Evolutionary conservation across 169 alveolate species (phyloP), one percentile per base, ranked within the genome.

Genomic region (Eimeria maxima): DNA sequence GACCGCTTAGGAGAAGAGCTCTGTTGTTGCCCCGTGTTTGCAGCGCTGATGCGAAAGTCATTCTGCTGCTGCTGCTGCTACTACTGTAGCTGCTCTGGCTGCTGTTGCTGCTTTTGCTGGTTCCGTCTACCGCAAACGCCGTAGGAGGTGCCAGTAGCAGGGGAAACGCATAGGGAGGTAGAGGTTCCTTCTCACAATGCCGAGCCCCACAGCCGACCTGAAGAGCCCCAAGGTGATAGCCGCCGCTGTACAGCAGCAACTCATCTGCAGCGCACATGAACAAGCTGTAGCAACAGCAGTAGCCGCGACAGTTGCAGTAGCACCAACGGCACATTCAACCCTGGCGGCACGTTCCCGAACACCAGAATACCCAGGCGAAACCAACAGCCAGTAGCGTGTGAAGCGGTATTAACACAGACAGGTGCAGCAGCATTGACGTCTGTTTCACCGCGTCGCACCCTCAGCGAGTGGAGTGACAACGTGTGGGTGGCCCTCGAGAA

Each of bases 81-180:
- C 60, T 73, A 67, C 42, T 89, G 80, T 69, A 29, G 50, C 27
- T 29, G 94, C 45, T 50, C 18, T 27, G 38, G 95, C 95, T 67
- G 83, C 76, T 73, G 71, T 65, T 90, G 90, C 83, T 27, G 80
- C 57, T 44, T n/a, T n/a, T n/a, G 63, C 53, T 45, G 63, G 13
- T 33, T 24, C 50, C 33, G 74, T 42, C 95, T 13, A 57, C 33
- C 18, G 60, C 86, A 24, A 93, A 81, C 24, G 96, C 96, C 7
- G 96, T 93, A 73, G 92, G 73, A 44, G 96, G 96, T 2, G 96
- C 96, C 53, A 87, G 93, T 4, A 93, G 93, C 73, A 93, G 50
- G n/a, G 93, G 80, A 57, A 93, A 93, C 4, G 63, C 87, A 27
- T 93, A 89, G 5, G 73, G 83, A 20, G 81, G 94, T 71, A 65